Percentiles rank a stretch among this genome's conserved stretches.
These are phyloP conservation scores for Cladosporium sp. DNA, from an alignment of 2,329 filamentous ascomycete genomes.

Conservation along the genomic window DNA sequence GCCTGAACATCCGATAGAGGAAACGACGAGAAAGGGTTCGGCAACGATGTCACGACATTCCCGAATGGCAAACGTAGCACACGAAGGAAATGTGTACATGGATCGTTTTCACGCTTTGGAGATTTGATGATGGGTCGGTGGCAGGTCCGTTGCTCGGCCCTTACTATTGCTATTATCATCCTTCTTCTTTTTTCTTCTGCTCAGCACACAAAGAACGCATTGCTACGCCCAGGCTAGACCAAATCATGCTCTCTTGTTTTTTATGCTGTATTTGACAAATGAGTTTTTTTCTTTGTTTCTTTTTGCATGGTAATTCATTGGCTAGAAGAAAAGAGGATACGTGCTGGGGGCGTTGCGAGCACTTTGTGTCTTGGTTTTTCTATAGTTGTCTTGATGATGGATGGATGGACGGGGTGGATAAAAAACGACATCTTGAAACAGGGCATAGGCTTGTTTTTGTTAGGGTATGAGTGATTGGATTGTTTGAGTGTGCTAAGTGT, in stretches of 20 bases:
- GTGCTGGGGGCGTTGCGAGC: background rate
- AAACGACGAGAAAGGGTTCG: background rate
- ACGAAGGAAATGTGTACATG: background rate
- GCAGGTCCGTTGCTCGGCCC: background rate
- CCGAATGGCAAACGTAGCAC: background rate
- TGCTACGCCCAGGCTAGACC: background rate
- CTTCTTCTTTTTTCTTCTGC: background rate
- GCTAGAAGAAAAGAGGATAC: background rate
- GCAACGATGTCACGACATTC: background rate
- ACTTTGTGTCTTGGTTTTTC: background rate
- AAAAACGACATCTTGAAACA: background rate
- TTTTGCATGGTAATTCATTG: background rate
- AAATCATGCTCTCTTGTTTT: background rate
- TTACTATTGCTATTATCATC: background rate
- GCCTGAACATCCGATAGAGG: constrained; percentile 62
- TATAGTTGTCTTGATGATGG: background rate
- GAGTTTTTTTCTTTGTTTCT: background rate
- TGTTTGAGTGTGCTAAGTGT: background rate
- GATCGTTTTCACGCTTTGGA: background rate
- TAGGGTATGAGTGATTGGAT: background rate
- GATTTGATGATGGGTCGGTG: background rate
- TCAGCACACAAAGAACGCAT: background rate
- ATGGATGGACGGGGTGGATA: background rate
- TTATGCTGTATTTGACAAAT: background rate
- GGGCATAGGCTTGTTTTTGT: background rate